phyloP scores from a whole-genome alignment of 176 grass and related monocot genomes.

The Dactylis glomerata region DNA sequence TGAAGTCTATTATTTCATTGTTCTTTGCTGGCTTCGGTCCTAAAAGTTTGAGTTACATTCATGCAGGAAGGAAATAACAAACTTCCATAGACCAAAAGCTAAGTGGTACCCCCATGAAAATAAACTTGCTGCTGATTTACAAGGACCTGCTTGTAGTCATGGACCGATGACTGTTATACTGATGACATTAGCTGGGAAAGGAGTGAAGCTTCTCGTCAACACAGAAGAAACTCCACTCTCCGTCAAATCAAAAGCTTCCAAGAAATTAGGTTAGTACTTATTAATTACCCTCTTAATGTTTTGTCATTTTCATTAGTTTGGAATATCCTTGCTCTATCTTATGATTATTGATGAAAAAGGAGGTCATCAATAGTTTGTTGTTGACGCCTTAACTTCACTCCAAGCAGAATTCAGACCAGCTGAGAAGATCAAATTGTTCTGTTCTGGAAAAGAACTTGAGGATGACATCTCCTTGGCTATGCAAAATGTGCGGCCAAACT shows the following conservation, averaged over 20 bases:
- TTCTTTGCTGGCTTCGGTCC: constrained; percentile 6
- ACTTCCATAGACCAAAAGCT: constrained; percentile 92
- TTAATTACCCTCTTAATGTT: constrained; percentile 5
- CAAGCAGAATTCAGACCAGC: constrained; percentile 71
- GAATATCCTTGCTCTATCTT: neutral
- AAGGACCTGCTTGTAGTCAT: constrained; percentile 52
- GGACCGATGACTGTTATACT: constrained; percentile 79
- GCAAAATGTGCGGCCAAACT: constrained; percentile 73
- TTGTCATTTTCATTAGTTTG: constrained; percentile 15
- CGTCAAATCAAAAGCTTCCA: constrained; percentile 85
- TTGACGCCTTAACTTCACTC: constrained; percentile 13
- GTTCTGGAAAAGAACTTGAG: constrained; percentile 81
- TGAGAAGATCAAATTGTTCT: constrained; percentile 76
- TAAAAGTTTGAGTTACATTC: constrained; percentile 20
- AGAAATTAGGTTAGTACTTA: constrained; percentile 72
- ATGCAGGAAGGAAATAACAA: constrained; percentile 85
- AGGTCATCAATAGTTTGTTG: neutral
- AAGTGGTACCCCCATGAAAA: constrained; percentile 94
- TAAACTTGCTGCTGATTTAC: constrained; percentile 61
- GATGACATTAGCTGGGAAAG: constrained; percentile 84
- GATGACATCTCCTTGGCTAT: constrained; percentile 61
- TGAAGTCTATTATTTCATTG: constrained; percentile 14
- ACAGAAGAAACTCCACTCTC: constrained; percentile 73
- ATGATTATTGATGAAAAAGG: neutral
- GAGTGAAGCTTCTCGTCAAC: constrained; percentile 70